Percentiles rank a stretch among this genome's conserved stretches.
These are phyloP conservation scores for Solanum hybrid DNA, from an alignment of 305 asterid genomes.

Conservation along the genomic window DNA sequence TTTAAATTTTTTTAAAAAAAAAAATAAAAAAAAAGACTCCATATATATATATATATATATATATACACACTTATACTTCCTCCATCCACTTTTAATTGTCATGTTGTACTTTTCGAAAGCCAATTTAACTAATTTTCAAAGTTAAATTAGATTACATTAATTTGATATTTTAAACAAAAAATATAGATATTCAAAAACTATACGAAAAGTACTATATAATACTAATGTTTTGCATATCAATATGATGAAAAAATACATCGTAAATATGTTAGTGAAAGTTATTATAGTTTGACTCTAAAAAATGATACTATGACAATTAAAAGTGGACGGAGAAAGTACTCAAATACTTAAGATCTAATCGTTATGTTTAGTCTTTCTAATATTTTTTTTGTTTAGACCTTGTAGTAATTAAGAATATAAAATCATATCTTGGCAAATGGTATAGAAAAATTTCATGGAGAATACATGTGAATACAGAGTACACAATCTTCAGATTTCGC, in stretches of 20 bases:
- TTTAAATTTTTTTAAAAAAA: too few relatives aligned
- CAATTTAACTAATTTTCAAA: too few relatives aligned
- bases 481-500: neutral
- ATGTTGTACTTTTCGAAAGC: too few relatives aligned
- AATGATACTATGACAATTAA: too few relatives aligned
- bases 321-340: neutral
- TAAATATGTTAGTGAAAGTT: too few relatives aligned
- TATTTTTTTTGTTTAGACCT: neutral
- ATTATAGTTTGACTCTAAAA: neutral
- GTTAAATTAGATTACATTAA: too few relatives aligned
- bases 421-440: neutral
- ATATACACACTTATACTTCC: neutral
- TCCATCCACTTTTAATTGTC: neutral
- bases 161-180: too few relatives aligned
- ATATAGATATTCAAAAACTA: neutral
- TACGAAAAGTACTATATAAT: too few relatives aligned
- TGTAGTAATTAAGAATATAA: neutral
- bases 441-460: neutral
- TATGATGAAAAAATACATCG: too few relatives aligned
- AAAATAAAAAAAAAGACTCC: neutral
- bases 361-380: neutral
- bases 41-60: neutral
- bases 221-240: too few relatives aligned
- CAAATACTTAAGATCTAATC: neutral
- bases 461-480: neutral